Conservation (phyloP, 495 filamentous ascomycete genomes). For the Clohesyomyces aquaticus region DNA sequence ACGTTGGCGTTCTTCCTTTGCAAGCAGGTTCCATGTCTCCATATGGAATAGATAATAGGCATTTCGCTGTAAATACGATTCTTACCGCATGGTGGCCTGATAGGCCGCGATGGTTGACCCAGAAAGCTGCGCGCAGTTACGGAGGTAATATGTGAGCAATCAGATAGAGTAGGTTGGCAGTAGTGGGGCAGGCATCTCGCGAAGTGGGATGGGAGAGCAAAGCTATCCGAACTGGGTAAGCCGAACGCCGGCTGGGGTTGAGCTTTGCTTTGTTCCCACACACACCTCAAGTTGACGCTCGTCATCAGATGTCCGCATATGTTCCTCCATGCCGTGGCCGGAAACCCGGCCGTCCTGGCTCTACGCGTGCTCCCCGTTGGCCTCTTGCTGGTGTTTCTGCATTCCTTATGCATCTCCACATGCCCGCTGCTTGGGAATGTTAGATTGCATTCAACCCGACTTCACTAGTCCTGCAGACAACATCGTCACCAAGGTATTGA, state of each 20-base stretch:
- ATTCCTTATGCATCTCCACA: background rate
- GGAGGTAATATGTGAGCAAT: slow-evolving; percentile 21
- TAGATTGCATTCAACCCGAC: background rate
- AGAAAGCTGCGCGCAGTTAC: background rate
- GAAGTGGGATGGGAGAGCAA: slow-evolving; percentile 26
- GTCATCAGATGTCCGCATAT: slow-evolving; percentile 24
- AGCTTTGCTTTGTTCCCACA: slow-evolving; percentile 21
- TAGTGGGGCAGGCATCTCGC: slow-evolving; percentile 22
- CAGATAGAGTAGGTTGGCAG: slow-evolving; percentile 29
- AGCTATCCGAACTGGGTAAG: slow-evolving; percentile 13
- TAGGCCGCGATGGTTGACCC: slow-evolving; percentile 4
- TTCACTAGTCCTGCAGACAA: slow-evolving; percentile 6
- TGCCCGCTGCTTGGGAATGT: background rate
- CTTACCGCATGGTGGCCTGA: slow-evolving; percentile 28
- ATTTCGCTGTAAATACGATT: too few species aligned
- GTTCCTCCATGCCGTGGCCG: background rate
- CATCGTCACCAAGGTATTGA: background rate
- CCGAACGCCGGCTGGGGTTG: slow-evolving; percentile 1
- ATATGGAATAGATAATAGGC: background rate
- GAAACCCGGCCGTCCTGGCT: background rate
- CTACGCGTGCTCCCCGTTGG: background rate
- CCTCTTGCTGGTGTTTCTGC: slow-evolving; percentile 12
- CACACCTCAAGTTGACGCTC: slow-evolving; percentile 21
- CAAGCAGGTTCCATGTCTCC: background rate
- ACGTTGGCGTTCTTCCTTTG: background rate